Percentiles rank a stretch among this genome's conserved stretches.
Conservation (phyloP, 2,329 filamentous ascomycete species). For the Eurotiales sp. region DNA sequence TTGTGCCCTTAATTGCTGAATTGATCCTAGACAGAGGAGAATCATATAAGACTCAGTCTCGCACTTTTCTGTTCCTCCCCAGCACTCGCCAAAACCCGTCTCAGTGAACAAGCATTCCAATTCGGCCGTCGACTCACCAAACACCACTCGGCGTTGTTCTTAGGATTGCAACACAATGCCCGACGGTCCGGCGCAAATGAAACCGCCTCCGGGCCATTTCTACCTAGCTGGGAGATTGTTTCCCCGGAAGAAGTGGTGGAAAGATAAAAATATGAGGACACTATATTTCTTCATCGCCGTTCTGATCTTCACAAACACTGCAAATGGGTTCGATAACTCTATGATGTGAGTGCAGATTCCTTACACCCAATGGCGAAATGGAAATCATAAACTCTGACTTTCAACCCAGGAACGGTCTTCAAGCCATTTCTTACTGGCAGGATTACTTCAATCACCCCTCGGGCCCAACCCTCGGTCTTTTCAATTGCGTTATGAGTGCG, state of each 20-base stretch:
- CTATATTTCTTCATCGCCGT: constrained; percentile 30
- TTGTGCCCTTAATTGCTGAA: no score
- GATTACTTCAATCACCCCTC: constrained; percentile 35
- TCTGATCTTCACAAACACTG: constrained; percentile 27
- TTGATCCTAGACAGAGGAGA: no score
- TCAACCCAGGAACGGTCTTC: constrained; percentile 22
- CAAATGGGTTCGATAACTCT: constrained; percentile 35
- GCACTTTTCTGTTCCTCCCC: no score
- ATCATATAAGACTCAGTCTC: no score
- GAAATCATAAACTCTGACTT: background rate
- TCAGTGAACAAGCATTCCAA: no score
- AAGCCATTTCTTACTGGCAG: constrained; percentile 31
- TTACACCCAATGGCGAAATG: background rate
- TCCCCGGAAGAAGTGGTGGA: constrained; percentile 27
- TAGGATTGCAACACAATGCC: background rate
- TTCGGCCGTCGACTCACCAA: no score
- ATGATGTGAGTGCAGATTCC: constrained; percentile 23
- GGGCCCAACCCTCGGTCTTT: constrained; percentile 40
- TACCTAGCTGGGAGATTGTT: constrained; percentile 25
- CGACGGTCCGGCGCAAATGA: constrained; percentile 8
- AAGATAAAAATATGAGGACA: constrained; percentile 24
- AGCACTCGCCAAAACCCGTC: no score
- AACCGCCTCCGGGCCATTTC: constrained; percentile 22
- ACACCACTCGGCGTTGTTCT: no score
- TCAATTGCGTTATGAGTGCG: constrained; percentile 42